phyloP scores from a whole-genome alignment of 768 basidiomycete species.

The Russula sp. region DNA sequence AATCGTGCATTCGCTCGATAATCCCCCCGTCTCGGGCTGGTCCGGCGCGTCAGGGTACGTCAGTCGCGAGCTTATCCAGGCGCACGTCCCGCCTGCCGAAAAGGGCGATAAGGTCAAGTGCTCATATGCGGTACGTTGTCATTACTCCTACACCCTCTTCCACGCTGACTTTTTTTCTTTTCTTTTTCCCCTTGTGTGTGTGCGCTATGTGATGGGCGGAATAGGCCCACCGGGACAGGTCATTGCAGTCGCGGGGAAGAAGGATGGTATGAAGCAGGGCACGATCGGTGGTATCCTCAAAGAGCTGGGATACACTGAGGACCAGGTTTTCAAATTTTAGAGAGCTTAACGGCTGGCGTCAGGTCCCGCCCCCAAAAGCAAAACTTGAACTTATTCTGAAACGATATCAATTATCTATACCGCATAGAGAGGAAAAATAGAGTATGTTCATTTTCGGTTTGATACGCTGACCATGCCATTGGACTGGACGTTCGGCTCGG shows the following conservation, averaged over 20 bases:
- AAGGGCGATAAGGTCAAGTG: conserved; percentile 78
- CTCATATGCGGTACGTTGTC: conserved; percentile 75
- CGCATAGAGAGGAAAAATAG: neutral
- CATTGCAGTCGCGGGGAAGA: conserved; percentile 83
- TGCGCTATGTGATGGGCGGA: neutral
- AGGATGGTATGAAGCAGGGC: conserved; percentile 86
- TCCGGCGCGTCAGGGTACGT: conserved; percentile 73
- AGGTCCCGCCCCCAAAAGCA: neutral
- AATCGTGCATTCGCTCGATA: conserved; percentile 84
- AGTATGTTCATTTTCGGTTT: neutral
- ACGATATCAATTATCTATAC: neutral
- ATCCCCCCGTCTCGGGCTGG: conserved; percentile 66
- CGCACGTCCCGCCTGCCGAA: conserved; percentile 62
- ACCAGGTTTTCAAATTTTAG: conserved; percentile 58
- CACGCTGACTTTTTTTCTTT: neutral
- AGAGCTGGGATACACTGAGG: conserved; percentile 78
- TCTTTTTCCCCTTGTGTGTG: neutral
- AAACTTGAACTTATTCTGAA: neutral
- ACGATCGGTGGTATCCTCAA: conserved; percentile 78
- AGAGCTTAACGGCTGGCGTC: neutral
- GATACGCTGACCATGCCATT: neutral
- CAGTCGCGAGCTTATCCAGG: conserved; percentile 64
- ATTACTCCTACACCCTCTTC: conserved; percentile 1
- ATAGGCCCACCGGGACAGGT: conserved; percentile 85
- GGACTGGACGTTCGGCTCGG: neutral